phyloP scores from a whole-genome alignment of 2,329 filamentous ascomycete species.

The Penicillium sp. region DNA sequence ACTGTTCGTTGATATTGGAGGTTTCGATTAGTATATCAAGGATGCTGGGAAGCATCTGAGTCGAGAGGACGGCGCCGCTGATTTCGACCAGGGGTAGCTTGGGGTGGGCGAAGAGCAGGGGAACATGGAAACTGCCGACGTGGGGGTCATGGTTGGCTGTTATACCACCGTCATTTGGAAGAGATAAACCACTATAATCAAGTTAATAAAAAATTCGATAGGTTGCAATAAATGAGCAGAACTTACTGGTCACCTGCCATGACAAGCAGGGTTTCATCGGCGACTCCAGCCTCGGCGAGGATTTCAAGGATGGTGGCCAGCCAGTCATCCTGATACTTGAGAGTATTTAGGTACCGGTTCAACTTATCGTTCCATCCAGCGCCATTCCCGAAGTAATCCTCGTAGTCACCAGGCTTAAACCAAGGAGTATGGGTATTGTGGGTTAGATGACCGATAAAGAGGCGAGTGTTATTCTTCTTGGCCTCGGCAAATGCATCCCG shows the following conservation, averaged over 20 bases:
- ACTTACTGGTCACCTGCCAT: conserved; percentile 32
- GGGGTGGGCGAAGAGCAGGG: conserved; percentile 29
- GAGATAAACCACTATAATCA: conserved; percentile 22
- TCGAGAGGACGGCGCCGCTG: conserved; percentile 21
- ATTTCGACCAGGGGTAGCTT: conserved; percentile 25
- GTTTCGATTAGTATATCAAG: conserved; percentile 48
- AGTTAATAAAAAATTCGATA: background rate
- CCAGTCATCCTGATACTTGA: conserved; percentile 30
- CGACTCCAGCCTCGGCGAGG: conserved; percentile 29
- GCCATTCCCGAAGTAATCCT: conserved; percentile 18
- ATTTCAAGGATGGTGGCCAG: conserved; percentile 28
- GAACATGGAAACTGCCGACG: conserved; percentile 29
- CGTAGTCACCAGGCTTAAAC: conserved; percentile 24
- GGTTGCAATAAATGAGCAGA: too few relatives aligned
- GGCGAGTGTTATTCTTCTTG: conserved; percentile 27
- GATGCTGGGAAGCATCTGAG: conserved; percentile 48
- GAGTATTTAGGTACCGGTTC: conserved; percentile 32
- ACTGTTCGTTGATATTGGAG: conserved; percentile 39
- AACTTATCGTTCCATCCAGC: conserved; percentile 20
- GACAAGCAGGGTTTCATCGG: conserved; percentile 32
- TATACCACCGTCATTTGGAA: conserved; percentile 29
- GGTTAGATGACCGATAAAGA: conserved; percentile 32
- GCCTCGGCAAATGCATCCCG: conserved; percentile 29
- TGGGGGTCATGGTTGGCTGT: conserved; percentile 32
- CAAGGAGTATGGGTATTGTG: conserved; percentile 32